A percentile compares a stretch with the other conserved stretches of the same genome.
Evolutionary conservation across 805 yeast species (phyloP).

Genomic region (Scheffersomyces spartinae): DNA sequence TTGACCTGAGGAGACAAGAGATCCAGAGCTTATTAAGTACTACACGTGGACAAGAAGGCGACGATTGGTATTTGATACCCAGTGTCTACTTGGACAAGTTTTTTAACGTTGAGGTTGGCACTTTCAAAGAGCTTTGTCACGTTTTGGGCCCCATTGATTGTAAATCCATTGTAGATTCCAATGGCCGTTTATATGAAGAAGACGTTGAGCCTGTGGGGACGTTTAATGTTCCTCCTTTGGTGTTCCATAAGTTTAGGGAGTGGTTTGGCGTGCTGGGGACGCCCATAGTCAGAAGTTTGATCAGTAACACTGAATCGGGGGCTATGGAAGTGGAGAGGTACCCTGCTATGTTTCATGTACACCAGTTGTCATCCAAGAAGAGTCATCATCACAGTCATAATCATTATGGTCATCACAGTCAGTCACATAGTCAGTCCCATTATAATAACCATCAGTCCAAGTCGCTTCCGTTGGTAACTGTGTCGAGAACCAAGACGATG

Average conservation of each 20-base stretch:
- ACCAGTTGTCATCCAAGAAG: constrained; percentile 14
- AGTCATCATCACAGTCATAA: constrained; percentile 1
- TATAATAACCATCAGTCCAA: not conserved
- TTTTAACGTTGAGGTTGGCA: constrained; percentile 16
- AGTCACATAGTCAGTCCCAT: no score
- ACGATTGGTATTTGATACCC: constrained; percentile 37
- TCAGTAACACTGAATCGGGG: constrained; percentile 15
- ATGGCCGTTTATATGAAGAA: constrained; percentile 30
- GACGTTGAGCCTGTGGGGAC: constrained; percentile 8
- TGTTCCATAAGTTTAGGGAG: constrained; percentile 15
- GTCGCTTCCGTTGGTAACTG: not conserved
- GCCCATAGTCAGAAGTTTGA: constrained; percentile 21
- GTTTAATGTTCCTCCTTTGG: constrained; percentile 15
- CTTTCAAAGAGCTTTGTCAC: constrained; percentile 14
- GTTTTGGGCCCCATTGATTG: constrained; percentile 39
- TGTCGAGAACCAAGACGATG: not conserved
- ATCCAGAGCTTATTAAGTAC: constrained; percentile 10
- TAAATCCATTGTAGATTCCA: constrained; percentile 28
- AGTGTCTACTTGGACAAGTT: constrained; percentile 31
- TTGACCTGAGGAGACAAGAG: constrained; percentile 10
- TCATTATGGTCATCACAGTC: not conserved
- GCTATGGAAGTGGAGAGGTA: constrained; percentile 18
- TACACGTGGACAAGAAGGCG: constrained; percentile 30
- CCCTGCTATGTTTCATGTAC: constrained; percentile 26
- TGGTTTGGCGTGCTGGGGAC: constrained; percentile 25